These are phyloP conservation scores for Lineolata rhizophorae DNA, from an alignment of 495 filamentous ascomycete species.

Conservation along the genomic window DNA sequence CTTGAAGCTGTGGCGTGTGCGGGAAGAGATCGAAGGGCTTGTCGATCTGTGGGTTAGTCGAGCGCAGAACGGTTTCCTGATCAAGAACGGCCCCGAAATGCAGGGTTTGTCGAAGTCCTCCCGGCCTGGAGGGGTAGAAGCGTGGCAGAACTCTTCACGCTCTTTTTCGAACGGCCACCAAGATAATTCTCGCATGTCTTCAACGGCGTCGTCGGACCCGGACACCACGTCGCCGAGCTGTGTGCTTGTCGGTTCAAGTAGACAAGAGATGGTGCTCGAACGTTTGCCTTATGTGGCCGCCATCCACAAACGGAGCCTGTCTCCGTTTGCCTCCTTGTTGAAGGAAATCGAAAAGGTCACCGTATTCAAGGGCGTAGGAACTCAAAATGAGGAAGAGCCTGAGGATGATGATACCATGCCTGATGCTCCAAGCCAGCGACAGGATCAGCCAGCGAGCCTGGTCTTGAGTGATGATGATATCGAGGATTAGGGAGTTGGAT, in stretches of 20 bases:
- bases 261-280: slow-evolving; percentile 56
- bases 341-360: slow-evolving; percentile 49
- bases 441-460: slow-evolving; percentile 37
- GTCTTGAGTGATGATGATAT: slow-evolving; percentile 92
- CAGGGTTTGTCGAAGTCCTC: not conserved
- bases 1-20: slow-evolving; percentile 50
- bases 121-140: slow-evolving; percentile 8
- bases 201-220: not conserved
- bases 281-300: slow-evolving; percentile 65
- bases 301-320: slow-evolving; percentile 22
- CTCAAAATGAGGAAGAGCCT: slow-evolving; percentile 5
- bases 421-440: slow-evolving; percentile 16
- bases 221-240: slow-evolving; percentile 18
- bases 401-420: slow-evolving; percentile 31
- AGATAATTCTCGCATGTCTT: not conserved
- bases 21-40: slow-evolving; percentile 53
- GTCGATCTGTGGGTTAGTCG: slow-evolving; percentile 38
- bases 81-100: slow-evolving; percentile 6
- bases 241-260: slow-evolving; percentile 35
- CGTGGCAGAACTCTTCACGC: slow-evolving; percentile 8
- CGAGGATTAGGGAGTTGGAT: slow-evolving; percentile 61
- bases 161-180: slow-evolving; percentile 4
- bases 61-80: slow-evolving; percentile 20
- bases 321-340: slow-evolving; percentile 8
- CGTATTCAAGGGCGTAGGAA: slow-evolving; percentile 25